Base-by-base conservation (phyloP, 2,329 filamentous ascomycete genomes). In the Cladosporium sphaerospermum region DNA sequence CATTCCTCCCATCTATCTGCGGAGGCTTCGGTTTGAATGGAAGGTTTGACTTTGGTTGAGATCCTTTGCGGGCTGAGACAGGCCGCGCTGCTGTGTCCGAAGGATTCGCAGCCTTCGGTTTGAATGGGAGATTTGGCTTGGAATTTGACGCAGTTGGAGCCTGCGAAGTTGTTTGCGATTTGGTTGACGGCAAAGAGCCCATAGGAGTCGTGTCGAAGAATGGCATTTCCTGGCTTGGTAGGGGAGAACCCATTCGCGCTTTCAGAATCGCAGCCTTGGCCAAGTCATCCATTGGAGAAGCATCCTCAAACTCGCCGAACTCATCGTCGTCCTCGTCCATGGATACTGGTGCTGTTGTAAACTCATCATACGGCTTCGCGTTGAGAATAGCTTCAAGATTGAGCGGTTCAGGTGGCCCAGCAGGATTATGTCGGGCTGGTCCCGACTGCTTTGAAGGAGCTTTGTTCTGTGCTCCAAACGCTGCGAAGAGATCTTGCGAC, bases 401-500 rank as follows among this genome's bases (percentile, higher is more conserved):
- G 13, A 51, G 40, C 14, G 40, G 48, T 33, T 51, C 44, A 36
- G 48, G 48, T 7, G 48, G 40, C 11, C 47, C 47, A n/a, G 37
- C 39, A 32, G 47, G 47, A 14, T 50, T 50, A 31, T 51, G 48
- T 40, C 48, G 39, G 18, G 48, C 40, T 34, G 39, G 14, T 14
- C 40, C 41, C 7, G 31, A 43, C 13, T 28, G 31, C 9, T 50
- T 48, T 33, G 40, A 11, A 40, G 39, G 36, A 18, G 32, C 18
- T 10, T 32, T 42, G 9, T 36, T 37, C 33, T 53, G 32, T 19
- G 37, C 19, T 11, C 62, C 74, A 62, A 81, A 81, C 55, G 74
- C 78, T 54, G 75, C 76, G 43, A 78, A 71, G 18, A 81, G 69
- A 60, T 81, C 78, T 53, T 75, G 73, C 47, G 78, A 80, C 78